These are phyloP conservation scores for Ceratocystis smalleyi DNA, from an alignment of 2,329 filamentous ascomycete genomes.

Conservation along the genomic window DNA sequence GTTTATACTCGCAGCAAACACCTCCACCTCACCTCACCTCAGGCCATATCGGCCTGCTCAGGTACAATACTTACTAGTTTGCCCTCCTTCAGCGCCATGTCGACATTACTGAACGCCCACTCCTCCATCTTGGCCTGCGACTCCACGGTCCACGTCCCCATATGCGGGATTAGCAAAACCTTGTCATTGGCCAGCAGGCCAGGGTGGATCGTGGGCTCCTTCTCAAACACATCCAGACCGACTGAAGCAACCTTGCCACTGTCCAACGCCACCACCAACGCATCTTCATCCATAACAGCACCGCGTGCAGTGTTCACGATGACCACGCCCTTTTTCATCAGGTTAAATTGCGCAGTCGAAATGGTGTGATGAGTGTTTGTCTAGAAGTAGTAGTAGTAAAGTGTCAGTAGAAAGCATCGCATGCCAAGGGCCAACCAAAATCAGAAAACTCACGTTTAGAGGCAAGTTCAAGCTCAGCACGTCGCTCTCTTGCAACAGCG, in stretches of 20 bases:
- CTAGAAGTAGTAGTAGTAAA: constrained; percentile 22
- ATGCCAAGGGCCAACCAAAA: not conserved
- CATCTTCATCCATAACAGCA: constrained; percentile 66
- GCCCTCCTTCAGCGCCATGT: constrained; percentile 44
- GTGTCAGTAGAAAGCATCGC: not conserved
- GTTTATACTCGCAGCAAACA: not conserved
- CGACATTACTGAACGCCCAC: constrained; percentile 58
- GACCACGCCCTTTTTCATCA: constrained; percentile 64
- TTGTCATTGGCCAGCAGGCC: constrained; percentile 54
- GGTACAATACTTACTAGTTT: constrained; percentile 53
- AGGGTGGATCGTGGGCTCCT: constrained; percentile 62
- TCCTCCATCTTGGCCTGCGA: constrained; percentile 54
- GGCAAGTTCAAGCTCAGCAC: constrained; percentile 69
- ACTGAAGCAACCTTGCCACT: constrained; percentile 52
- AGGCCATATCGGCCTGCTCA: constrained; percentile 38
- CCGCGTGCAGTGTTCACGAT: constrained; percentile 74
- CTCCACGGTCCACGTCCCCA: constrained; percentile 69
- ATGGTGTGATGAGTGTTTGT: constrained; percentile 60
- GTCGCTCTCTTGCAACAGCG: constrained; percentile 52
- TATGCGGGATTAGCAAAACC: constrained; percentile 65
- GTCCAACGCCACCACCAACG: constrained; percentile 58
- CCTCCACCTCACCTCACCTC: not conserved
- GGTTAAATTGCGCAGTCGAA: constrained; percentile 49
- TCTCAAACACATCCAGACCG: constrained; percentile 70
- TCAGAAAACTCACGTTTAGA: constrained; percentile 49